These are phyloP conservation scores for Aspergillus sclerotiicarbonarius DNA, from an alignment of 495 filamentous ascomycete genomes.

Conservation along the genomic window DNA sequence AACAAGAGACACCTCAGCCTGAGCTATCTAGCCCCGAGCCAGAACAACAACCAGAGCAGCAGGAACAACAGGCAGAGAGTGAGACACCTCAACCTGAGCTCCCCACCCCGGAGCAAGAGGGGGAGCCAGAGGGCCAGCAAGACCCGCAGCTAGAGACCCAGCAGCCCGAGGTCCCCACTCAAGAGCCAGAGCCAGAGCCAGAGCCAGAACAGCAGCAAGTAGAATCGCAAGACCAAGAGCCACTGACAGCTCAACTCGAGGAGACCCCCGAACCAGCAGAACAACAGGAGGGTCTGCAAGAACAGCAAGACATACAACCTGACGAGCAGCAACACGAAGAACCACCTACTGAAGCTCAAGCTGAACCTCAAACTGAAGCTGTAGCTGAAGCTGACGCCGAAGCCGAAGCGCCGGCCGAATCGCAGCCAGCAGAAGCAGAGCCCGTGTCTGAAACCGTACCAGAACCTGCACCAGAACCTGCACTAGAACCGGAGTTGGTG, in stretches of 20 bases:
- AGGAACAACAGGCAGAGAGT: slow-evolving; percentile 1
- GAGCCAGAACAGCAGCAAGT: slow-evolving; percentile 11
- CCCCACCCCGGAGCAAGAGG: background rate
- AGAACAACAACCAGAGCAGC: slow-evolving; percentile 4
- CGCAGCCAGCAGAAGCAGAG: slow-evolving; percentile 7
- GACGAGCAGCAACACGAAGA: slow-evolving; percentile 4
- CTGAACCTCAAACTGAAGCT: too few species aligned
- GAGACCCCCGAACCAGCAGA: background rate
- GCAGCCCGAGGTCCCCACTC: background rate
- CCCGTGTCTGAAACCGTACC: slow-evolving; percentile 1
- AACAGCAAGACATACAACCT: slow-evolving; percentile 4
- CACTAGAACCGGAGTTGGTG: slow-evolving; percentile 18
- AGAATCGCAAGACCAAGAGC: slow-evolving; percentile 1
- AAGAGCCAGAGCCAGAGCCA: slow-evolving; percentile 1
- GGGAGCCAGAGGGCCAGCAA: slow-evolving; percentile 1
- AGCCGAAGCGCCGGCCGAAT: background rate
- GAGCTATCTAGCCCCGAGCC: slow-evolving; percentile 1
- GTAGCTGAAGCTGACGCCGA: too few species aligned
- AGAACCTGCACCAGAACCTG: slow-evolving; percentile 12
- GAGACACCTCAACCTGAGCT: background rate
- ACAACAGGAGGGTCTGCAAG: slow-evolving; percentile 1
- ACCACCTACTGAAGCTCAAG: background rate
- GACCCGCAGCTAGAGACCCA: slow-evolving; percentile 3
- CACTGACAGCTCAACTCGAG: background rate
- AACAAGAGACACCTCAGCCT: slow-evolving; percentile 12